Evolutionary conservation across 306 rosid genomes (phyloP).

Genomic region (Acacia confusa): DNA sequence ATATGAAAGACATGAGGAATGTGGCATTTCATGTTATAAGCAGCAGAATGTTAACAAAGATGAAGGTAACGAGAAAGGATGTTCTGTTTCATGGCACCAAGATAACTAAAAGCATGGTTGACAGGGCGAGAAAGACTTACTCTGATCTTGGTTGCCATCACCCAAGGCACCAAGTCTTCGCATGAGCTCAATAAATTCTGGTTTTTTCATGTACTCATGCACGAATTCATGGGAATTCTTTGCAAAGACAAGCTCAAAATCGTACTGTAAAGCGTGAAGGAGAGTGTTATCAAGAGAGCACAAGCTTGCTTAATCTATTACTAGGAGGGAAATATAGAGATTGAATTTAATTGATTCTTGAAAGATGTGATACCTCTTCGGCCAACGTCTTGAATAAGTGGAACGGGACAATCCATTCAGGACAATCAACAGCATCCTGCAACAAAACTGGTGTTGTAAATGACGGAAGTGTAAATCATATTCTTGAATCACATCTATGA

Average conservation of each 20-base stretch:
- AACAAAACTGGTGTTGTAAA: conserved; percentile 20
- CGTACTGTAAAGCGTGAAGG: conserved; percentile 56
- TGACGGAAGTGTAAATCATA: background rate
- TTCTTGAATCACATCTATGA: background rate
- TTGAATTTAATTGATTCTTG: background rate
- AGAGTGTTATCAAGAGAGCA: background rate
- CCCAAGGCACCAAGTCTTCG: conserved; percentile 95
- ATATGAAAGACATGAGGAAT: background rate
- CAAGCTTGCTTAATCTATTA: background rate
- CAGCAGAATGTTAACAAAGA: background rate
- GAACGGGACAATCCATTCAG: conserved; percentile 95
- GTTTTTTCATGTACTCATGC: conserved; percentile 72
- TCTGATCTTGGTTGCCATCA: conserved; percentile 89
- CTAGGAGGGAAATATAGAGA: background rate
- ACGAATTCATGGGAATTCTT: conserved; percentile 89
- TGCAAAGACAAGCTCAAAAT: conserved; percentile 78
- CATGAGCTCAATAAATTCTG: conserved; percentile 87
- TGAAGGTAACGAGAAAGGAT: background rate
- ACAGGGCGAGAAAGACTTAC: conserved; percentile 37
- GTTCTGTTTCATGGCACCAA: background rate
- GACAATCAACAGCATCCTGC: conserved; percentile 99
- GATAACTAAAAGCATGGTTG: background rate
- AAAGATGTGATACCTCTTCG: conserved; percentile 66
- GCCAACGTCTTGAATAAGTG: conserved; percentile 78
- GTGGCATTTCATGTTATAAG: background rate